Evolutionary conservation across 768 basidiomycete species (phyloP).

Genomic region (Suillus subaureus): DNA sequence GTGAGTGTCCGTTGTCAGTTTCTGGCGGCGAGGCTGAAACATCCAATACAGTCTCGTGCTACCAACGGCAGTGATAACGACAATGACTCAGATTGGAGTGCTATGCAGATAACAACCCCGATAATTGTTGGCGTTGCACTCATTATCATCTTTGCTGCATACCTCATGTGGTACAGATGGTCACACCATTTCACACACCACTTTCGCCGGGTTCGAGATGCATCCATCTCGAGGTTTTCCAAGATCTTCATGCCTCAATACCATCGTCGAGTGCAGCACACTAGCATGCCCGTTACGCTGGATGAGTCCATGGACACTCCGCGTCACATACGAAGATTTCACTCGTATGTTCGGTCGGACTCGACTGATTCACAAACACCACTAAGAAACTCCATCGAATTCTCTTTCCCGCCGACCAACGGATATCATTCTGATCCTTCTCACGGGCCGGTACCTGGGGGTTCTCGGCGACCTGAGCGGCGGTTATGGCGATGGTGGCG

Average conservation of each 20-base stretch:
- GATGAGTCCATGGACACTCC: slow-evolving; percentile 23
- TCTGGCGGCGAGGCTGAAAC: background rate
- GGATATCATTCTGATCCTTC: background rate
- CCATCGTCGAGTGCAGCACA: slow-evolving; percentile 18
- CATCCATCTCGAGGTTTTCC: slow-evolving; percentile 18
- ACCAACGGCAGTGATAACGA: background rate
- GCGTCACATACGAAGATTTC: background rate
- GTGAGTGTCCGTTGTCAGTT: slow-evolving; percentile 17
- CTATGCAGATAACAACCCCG: slow-evolving; percentile 38
- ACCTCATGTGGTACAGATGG: slow-evolving; percentile 28
- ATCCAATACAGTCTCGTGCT: slow-evolving; percentile 19
- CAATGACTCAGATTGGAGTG: slow-evolving; percentile 17
- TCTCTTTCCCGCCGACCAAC: slow-evolving; percentile 17
- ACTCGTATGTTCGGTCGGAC: slow-evolving; percentile 18
- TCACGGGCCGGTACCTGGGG: background rate
- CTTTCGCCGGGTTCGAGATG: slow-evolving; percentile 18
- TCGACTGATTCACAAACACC: slow-evolving; percentile 34
- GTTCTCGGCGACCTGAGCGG: slow-evolving; percentile 11
- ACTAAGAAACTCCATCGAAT: slow-evolving; percentile 15
- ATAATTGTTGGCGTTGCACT: slow-evolving; percentile 36
- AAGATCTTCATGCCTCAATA: slow-evolving; percentile 20
- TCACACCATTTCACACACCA: slow-evolving; percentile 9
- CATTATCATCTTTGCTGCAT: slow-evolving; percentile 21
- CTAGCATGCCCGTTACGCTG: slow-evolving; percentile 21
- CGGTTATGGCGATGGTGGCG: slow-evolving; percentile 26